Conservation (phyloP, 148 eudicot species). For the Nepenthes mirabilis region DNA sequence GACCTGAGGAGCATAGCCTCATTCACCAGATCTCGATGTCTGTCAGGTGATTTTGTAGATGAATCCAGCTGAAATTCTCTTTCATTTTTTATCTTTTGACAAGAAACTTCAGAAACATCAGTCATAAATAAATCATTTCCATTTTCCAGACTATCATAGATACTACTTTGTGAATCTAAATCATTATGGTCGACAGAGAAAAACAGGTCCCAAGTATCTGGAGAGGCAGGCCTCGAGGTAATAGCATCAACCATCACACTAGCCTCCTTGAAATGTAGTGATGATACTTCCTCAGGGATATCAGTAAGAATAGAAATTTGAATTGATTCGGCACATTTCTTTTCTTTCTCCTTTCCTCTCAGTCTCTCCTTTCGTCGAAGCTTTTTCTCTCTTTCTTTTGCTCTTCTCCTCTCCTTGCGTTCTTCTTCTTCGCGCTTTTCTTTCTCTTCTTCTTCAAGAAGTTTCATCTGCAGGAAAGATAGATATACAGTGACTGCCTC, state of each 20-base stretch:
- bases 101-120: constrained; percentile 29
- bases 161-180: constrained; percentile 20
- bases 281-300: constrained; percentile 22
- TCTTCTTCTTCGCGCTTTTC: constrained; percentile 97
- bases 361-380: constrained; percentile 89
- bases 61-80: constrained; percentile 36
- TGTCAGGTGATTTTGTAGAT: constrained; percentile 42
- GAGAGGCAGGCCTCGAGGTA: constrained; percentile 29
- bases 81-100: constrained; percentile 28
- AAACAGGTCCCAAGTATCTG: constrained; percentile 35
- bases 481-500: constrained; percentile 9
- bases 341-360: constrained; percentile 75
- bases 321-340: constrained; percentile 34
- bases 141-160: constrained; percentile 31
- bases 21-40: constrained; percentile 37
- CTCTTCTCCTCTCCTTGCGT: constrained; percentile 78
- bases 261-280: constrained; percentile 25
- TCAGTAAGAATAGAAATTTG: constrained; percentile 19
- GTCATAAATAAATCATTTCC: constrained; percentile 23
- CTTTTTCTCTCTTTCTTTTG: constrained; percentile 90
- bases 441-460: constrained; percentile 97
- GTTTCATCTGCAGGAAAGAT: constrained; percentile 43
- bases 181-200: constrained; percentile 19
- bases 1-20: constrained; percentile 27
- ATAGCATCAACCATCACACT: constrained; percentile 31